Conservation (phyloP, 1,284 basidiomycete genomes). For the Apiotrichum mycotoxinovorans region DNA sequence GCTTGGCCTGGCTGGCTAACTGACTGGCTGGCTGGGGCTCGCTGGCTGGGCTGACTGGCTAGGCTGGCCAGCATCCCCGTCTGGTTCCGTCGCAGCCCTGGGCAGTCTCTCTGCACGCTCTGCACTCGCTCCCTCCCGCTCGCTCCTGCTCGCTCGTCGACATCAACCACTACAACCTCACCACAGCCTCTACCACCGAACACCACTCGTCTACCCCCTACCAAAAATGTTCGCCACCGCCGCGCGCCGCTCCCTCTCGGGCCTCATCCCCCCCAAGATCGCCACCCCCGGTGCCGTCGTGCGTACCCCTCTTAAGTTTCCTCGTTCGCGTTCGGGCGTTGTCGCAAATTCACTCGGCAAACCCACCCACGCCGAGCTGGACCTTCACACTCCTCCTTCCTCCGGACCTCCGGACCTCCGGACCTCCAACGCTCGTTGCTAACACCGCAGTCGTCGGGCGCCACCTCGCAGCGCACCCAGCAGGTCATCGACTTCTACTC, state of each 20-base stretch:
- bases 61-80: background rate
- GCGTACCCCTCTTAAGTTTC: conserved; percentile 40
- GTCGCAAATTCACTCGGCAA: too few species aligned
- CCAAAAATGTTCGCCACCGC: conserved; percentile 71
- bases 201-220: background rate
- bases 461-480: conserved; percentile 67
- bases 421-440: background rate
- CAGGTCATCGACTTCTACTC: conserved; percentile 92
- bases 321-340: too few species aligned
- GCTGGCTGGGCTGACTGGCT: background rate
- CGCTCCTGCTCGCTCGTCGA: conserved; percentile 8
- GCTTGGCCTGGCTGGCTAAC: conserved; percentile 1
- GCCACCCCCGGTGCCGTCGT: conserved; percentile 84
- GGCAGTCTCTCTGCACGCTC: background rate
- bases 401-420: background rate
- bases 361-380: too few species aligned
- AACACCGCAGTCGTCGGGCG: conserved; percentile 62
- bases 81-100: background rate
- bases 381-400: conserved; percentile 1
- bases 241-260: conserved; percentile 72
- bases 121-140: background rate
- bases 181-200: conserved; percentile 12
- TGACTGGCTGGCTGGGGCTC: conserved; percentile 1
- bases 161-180: conserved; percentile 10
- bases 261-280: conserved; percentile 89